Conservation (phyloP, 305 asterid genomes). For the Fraxinus ornus region DNA sequence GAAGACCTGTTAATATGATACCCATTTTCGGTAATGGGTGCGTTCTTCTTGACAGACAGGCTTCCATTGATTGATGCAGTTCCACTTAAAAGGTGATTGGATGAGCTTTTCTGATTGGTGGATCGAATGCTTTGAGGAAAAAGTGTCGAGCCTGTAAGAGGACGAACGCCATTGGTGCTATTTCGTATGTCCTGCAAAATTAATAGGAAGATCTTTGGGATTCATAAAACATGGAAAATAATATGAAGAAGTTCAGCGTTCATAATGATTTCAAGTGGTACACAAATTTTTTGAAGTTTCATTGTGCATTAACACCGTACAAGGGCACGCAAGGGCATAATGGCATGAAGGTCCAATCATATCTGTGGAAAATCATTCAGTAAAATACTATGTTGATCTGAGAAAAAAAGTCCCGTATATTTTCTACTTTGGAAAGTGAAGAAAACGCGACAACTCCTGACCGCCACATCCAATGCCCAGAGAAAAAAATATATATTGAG, state of each 20-base stretch:
- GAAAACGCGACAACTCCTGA: background rate
- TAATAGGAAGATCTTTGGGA: slow-evolving; percentile 28
- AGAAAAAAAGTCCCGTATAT: background rate
- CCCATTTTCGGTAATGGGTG: slow-evolving; percentile 47
- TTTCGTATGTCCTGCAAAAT: slow-evolving; percentile 76
- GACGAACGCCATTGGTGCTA: slow-evolving; percentile 60
- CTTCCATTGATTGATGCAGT: slow-evolving; percentile 48
- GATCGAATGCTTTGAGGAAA: slow-evolving; percentile 98
- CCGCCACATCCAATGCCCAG: background rate
- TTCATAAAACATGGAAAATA: background rate
- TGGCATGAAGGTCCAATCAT: background rate
- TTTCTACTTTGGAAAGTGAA: background rate
- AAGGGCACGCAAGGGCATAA: background rate
- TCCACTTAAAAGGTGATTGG: slow-evolving; percentile 27
- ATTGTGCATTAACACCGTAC: background rate
- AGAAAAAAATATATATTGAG: background rate
- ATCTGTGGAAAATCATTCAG: background rate
- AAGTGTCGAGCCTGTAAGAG: slow-evolving; percentile 72
- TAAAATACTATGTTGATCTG: background rate
- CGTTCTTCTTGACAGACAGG: slow-evolving; percentile 30
- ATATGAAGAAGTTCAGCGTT: background rate
- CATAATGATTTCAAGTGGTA: background rate
- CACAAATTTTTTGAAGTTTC: background rate
- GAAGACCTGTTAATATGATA: slow-evolving; percentile 43
- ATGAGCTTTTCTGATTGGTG: slow-evolving; percentile 51